Conservation (phyloP, 352 stramenopile genomes). For the Globisporangium rhizosaccharum region DNA sequence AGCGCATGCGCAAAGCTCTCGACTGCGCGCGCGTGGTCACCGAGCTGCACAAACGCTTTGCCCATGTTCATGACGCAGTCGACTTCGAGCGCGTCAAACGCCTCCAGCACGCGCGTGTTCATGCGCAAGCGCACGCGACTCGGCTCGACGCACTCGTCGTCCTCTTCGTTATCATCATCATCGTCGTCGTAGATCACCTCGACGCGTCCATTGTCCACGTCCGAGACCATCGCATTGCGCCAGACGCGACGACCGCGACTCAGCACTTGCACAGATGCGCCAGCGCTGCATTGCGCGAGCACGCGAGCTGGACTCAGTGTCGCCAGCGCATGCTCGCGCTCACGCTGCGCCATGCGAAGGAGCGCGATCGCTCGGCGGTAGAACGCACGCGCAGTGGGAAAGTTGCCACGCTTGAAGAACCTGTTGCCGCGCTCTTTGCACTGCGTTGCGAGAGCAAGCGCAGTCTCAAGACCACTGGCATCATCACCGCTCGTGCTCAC, state of each 20-base stretch:
- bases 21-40: conserved; percentile 46
- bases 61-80: conserved; percentile 84
- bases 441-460: conserved; percentile 18
- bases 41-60: conserved; percentile 54
- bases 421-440: conserved; percentile 53
- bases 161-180: conserved; percentile 37
- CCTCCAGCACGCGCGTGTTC: conserved; percentile 36
- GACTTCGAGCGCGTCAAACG: conserved; percentile 48
- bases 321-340: conserved; percentile 33
- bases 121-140: conserved; percentile 51
- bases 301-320: conserved; percentile 26
- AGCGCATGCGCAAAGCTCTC: conserved; percentile 61
- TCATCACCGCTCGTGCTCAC: not conserved
- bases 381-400: conserved; percentile 45
- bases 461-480: conserved; percentile 2
- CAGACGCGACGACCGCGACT: conserved; percentile 14
- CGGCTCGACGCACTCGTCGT: conserved; percentile 38
- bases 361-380: conserved; percentile 57
- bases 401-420: conserved; percentile 63
- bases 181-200: conserved; percentile 71
- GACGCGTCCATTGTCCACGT: conserved; percentile 38
- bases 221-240: conserved; percentile 58
- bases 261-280: conserved; percentile 48
- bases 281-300: conserved; percentile 36
- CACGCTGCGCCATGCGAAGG: conserved; percentile 35